Evolutionary conservation across 1,284 basidiomycete genomes (phyloP).

Genomic region (Leccinum fallax): DNA sequence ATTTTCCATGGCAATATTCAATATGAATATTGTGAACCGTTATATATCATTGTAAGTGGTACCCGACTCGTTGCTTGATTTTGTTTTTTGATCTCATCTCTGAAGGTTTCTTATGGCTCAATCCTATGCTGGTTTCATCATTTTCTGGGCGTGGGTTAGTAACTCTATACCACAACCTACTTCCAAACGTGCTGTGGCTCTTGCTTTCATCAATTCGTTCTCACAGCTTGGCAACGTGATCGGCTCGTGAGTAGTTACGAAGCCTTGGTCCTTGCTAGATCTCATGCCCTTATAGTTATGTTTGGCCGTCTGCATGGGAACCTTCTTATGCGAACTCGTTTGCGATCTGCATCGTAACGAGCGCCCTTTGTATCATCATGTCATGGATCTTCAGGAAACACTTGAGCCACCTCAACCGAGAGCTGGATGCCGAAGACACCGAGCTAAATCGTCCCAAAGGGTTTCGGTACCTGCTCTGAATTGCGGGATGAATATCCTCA

Average conservation of each 20-base stretch:
- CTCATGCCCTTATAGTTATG: slow-evolving; percentile 39
- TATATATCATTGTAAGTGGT: slow-evolving; percentile 68
- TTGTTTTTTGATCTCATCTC: not conserved
- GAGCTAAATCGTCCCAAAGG: slow-evolving; percentile 44
- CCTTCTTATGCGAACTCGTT: slow-evolving; percentile 41
- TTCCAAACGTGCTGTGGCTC: slow-evolving; percentile 74
- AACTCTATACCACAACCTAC: slow-evolving; percentile 68
- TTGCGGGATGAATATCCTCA: not conserved
- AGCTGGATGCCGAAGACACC: slow-evolving; percentile 44
- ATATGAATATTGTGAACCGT: slow-evolving; percentile 65
- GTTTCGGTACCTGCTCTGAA: slow-evolving; percentile 49
- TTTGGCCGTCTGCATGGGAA: slow-evolving; percentile 44
- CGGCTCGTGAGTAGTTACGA: slow-evolving; percentile 60
- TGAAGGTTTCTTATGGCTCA: slow-evolving; percentile 75
- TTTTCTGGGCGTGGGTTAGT: slow-evolving; percentile 72
- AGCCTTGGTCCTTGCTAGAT: slow-evolving; percentile 8
- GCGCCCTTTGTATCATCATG: slow-evolving; percentile 52
- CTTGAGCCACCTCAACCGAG: slow-evolving; percentile 48
- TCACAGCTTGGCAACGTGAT: slow-evolving; percentile 75
- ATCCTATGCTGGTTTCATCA: slow-evolving; percentile 71
- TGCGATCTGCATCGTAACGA: slow-evolving; percentile 55
- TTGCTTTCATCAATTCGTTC: slow-evolving; percentile 75
- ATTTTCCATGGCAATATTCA: slow-evolving; percentile 72
- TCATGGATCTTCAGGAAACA: slow-evolving; percentile 55
- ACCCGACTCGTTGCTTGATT: not conserved